Evolutionary conservation across 2,329 filamentous ascomycete species (phyloP).

Genomic region (Polytolypa hystricis): DNA sequence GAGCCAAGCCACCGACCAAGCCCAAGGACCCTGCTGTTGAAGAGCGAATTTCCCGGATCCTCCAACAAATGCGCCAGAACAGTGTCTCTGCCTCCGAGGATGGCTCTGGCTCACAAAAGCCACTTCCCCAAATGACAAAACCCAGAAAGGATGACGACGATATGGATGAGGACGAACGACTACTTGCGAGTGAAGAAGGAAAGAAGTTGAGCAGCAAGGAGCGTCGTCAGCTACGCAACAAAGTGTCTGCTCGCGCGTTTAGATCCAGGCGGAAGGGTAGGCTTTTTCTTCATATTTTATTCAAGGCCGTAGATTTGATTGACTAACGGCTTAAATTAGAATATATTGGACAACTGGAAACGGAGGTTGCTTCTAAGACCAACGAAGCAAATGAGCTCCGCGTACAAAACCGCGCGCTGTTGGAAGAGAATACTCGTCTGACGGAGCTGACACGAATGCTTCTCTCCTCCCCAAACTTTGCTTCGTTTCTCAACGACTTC

Average conservation of each 20-base stretch:
- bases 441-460: constrained; percentile 71
- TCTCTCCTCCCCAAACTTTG: constrained; percentile 70
- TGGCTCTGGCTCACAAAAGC: constrained; percentile 21
- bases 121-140: constrained; percentile 58
- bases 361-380: constrained; percentile 72
- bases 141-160: constrained; percentile 91
- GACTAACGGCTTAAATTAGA: constrained; percentile 43
- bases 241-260: constrained; percentile 95
- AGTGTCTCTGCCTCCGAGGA: constrained; percentile 49
- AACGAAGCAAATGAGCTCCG: constrained; percentile 75
- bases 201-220: constrained; percentile 99
- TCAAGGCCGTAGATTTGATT: constrained; percentile 4
- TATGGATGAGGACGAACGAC: constrained; percentile 94
- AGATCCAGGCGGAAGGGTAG: constrained; percentile 94
- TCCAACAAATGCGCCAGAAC: constrained; percentile 79
- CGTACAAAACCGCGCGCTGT: constrained; percentile 66
- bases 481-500: constrained; percentile 63
- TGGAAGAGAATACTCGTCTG: constrained; percentile 75
- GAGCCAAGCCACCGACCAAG: constrained; percentile 18
- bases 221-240: constrained; percentile 92
- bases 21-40: constrained; percentile 61
- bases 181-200: constrained; percentile 91
- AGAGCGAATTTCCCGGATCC: constrained; percentile 84
- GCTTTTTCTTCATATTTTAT: constrained; percentile 3
- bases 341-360: constrained; percentile 91